Percentiles rank a stretch among this genome's conserved stretches.
These are phyloP conservation scores for Neocallimastix lanati DNA, from an alignment of 192 early-diverging fungal species.

Conservation along the genomic window DNA sequence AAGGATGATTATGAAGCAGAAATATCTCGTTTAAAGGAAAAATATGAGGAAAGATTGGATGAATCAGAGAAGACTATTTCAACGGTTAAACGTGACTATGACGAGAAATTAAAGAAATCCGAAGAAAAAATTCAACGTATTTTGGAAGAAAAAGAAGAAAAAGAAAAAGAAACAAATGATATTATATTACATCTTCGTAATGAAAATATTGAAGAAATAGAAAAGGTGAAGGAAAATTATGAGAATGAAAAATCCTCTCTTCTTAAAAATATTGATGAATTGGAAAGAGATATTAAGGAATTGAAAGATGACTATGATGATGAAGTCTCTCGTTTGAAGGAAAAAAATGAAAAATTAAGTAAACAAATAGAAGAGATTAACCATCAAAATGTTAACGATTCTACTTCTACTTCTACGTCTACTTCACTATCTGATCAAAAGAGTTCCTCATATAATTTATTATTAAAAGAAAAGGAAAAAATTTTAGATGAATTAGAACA, in stretches of 20 bases:
- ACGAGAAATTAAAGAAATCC: background rate
- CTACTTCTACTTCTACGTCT: background rate
- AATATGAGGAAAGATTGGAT: background rate
- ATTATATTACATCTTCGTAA: background rate
- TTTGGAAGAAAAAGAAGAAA: background rate
- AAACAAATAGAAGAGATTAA: background rate
- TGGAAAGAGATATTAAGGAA: background rate
- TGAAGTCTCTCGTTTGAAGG: background rate
- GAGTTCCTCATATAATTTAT: background rate
- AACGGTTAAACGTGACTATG: background rate
- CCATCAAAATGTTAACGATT: background rate
- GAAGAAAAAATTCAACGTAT: background rate
- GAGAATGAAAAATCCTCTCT: background rate
- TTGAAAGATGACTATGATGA: background rate
- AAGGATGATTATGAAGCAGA: background rate
- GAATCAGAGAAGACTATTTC: background rate
- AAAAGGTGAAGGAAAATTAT: background rate
- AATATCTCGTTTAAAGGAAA: background rate
- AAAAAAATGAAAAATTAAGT: background rate
- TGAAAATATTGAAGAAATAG: background rate
- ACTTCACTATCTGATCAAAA: background rate
- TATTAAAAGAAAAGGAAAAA: background rate
- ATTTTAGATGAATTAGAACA: background rate
- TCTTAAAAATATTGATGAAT: background rate
- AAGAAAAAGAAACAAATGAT: background rate